These are phyloP conservation scores for Pestalotiopsis fici DNA, from an alignment of 2,329 filamentous ascomycete species.

Conservation along the genomic window DNA sequence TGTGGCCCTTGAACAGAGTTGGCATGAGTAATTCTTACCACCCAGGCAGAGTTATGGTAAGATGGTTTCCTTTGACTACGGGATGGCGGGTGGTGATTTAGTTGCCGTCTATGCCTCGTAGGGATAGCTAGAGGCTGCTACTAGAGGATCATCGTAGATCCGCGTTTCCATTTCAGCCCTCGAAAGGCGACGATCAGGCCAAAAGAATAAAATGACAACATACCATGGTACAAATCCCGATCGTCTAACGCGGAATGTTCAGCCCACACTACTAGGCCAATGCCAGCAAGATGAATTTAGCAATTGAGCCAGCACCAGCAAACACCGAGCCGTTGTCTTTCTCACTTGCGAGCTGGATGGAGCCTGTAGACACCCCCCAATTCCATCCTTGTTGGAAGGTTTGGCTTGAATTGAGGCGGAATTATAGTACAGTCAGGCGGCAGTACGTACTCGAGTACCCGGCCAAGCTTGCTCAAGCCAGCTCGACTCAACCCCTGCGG, in stretches of 20 bases:
- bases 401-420: too few relatives aligned
- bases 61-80: background rate
- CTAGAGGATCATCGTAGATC: background rate
- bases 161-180: background rate
- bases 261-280: background rate
- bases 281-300: too few relatives aligned
- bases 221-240: background rate
- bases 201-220: background rate
- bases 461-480: background rate
- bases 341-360: too few relatives aligned
- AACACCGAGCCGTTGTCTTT: too few relatives aligned
- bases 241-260: background rate
- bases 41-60: background rate
- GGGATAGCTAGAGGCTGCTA: background rate
- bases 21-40: background rate
- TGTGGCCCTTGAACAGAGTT: background rate
- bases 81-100: background rate
- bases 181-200: background rate
- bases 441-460: background rate
- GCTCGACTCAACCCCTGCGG: background rate
- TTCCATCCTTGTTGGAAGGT: too few relatives aligned
- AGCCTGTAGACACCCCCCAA: too few relatives aligned
- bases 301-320: too few relatives aligned
- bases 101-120: background rate
- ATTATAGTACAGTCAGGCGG: too few relatives aligned